A percentile compares a stretch with the other conserved stretches of the same genome.
These are phyloP conservation scores for Mycena rosella DNA, from an alignment of 768 basidiomycete species.

Conservation along the genomic window DNA sequence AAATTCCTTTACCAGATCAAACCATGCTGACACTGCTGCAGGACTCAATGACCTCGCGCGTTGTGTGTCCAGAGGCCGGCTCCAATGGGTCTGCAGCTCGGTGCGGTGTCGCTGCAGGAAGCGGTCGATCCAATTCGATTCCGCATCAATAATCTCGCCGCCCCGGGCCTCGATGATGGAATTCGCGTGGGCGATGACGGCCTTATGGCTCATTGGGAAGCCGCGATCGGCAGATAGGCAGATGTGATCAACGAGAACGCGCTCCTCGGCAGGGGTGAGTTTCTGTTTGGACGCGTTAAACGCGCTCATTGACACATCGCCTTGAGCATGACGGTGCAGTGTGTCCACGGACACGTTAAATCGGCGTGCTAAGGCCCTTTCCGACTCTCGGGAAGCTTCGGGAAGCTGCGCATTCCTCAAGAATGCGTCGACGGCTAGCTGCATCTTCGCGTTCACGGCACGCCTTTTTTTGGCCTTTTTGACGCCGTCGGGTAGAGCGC, in stretches of 20 bases:
- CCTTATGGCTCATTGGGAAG: neutral
- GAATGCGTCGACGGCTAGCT: neutral
- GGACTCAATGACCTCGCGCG: constrained; percentile 27
- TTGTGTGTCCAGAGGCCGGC: neutral
- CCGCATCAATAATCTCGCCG: neutral
- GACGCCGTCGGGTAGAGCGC: neutral
- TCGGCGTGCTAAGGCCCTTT: neutral
- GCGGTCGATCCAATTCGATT: neutral
- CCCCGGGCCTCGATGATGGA: neutral
- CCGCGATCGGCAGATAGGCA: neutral
- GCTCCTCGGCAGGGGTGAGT: constrained; percentile 44
- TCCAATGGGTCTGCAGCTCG: constrained; percentile 2
- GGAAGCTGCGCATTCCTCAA: neutral
- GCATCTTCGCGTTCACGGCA: neutral
- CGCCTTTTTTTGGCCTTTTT: neutral
- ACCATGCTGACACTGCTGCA: constrained; percentile 21
- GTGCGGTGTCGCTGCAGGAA: neutral
- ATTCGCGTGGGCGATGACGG: neutral
- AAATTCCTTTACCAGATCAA: constrained; percentile 6
- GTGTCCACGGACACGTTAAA: constrained; percentile 10
- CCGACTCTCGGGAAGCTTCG: neutral
- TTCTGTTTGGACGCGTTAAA: constrained; percentile 45
- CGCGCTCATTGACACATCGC: constrained; percentile 35
- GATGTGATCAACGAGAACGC: neutral
- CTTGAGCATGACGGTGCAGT: constrained; percentile 35